Evolutionary conservation across 202 grass and related monocot genomes (phyloP).

Genomic region (Zizania palustris): DNA sequence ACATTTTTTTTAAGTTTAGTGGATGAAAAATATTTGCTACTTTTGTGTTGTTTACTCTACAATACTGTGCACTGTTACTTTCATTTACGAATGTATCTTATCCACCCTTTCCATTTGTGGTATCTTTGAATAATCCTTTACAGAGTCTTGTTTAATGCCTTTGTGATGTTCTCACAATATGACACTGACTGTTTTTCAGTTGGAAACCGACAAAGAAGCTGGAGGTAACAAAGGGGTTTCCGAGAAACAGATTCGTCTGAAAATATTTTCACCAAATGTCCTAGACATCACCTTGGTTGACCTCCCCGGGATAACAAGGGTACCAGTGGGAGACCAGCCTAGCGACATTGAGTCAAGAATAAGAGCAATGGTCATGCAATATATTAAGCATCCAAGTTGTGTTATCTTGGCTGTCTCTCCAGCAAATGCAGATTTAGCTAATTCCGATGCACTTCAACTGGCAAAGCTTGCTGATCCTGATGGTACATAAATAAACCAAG

Average conservation of each 20-base stretch:
- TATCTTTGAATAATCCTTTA: slow-evolving; percentile 22
- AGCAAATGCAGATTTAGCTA: slow-evolving; percentile 93
- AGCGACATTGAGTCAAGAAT: slow-evolving; percentile 90
- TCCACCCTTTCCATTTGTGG: slow-evolving; percentile 18
- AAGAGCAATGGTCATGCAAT: slow-evolving; percentile 85
- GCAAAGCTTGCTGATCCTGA: slow-evolving; percentile 92
- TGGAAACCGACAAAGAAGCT: slow-evolving; percentile 89
- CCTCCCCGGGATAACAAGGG: slow-evolving; percentile 90
- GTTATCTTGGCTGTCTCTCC: slow-evolving; percentile 94
- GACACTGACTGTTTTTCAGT: slow-evolving; percentile 57
- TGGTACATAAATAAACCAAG: slow-evolving; percentile 57
- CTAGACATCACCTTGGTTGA: slow-evolving; percentile 95
- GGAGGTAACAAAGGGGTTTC: slow-evolving; percentile 83
- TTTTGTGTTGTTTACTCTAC: slow-evolving; percentile 30
- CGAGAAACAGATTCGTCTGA: slow-evolving; percentile 87
- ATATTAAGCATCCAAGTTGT: slow-evolving; percentile 90
- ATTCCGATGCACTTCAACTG: slow-evolving; percentile 92
- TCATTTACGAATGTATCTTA: background rate
- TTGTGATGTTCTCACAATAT: slow-evolving; percentile 39
- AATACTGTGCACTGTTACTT: background rate
- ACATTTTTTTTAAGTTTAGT: background rate
- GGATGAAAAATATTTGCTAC: background rate
- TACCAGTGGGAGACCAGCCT: slow-evolving; percentile 90
- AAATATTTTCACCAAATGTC: slow-evolving; percentile 89
- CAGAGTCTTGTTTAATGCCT: slow-evolving; percentile 18